Evolutionary conservation across 345 rosid genomes (phyloP).

Genomic region (Gossypioides kirkii): DNA sequence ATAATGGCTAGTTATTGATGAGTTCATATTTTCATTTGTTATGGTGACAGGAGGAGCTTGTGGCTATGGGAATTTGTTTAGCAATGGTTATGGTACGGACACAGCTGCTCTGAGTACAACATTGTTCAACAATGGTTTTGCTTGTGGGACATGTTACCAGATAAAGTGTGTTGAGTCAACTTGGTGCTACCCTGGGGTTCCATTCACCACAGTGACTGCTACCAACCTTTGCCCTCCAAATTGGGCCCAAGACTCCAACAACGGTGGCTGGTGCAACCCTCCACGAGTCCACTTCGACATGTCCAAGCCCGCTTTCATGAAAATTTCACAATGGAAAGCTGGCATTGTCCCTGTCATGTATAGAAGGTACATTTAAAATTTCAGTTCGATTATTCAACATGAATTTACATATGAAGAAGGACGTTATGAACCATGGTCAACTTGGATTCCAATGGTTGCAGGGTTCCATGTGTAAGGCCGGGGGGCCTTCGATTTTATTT

Average conservation of each 20-base stretch:
- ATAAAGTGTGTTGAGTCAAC: constrained; percentile 53
- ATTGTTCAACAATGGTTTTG: constrained; percentile 64
- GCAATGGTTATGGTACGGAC: constrained; percentile 58
- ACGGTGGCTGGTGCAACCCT: constrained; percentile 93
- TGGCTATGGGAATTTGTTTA: constrained; percentile 67
- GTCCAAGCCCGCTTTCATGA: constrained; percentile 88
- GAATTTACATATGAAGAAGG: not conserved
- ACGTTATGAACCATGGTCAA: not conserved
- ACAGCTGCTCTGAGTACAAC: constrained; percentile 70
- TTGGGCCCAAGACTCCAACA: constrained; percentile 50
- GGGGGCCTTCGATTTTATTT: constrained; percentile 41
- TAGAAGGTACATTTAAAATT: constrained; percentile 45
- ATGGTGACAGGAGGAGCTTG: constrained; percentile 66
- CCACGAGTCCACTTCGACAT: constrained; percentile 79
- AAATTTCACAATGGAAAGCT: constrained; percentile 75
- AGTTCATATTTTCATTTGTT: not conserved
- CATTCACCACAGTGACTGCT: constrained; percentile 56
- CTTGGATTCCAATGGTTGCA: constrained; percentile 8
- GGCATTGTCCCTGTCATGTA: constrained; percentile 73
- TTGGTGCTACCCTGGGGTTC: constrained; percentile 36
- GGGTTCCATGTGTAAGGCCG: constrained; percentile 47
- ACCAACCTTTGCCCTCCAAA: constrained; percentile 89
- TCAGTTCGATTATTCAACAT: not conserved
- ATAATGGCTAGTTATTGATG: not conserved
- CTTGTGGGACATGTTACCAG: constrained; percentile 75